phyloP scores from a whole-genome alignment of 2,329 filamentous ascomycete species.

The Aureobasidium melanogenum region DNA sequence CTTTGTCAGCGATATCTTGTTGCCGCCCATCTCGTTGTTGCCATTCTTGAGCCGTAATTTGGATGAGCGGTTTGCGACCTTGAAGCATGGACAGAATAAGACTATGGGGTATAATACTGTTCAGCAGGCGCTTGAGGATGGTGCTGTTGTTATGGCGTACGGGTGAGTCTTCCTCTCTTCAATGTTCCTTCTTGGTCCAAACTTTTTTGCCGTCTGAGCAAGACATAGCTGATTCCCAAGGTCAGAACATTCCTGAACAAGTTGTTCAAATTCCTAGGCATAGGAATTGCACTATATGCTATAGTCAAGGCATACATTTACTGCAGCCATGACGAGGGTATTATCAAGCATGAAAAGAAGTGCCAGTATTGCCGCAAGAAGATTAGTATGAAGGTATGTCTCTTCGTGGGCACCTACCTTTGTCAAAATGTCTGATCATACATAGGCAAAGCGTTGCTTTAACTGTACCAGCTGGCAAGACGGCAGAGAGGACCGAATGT shows the following conservation, averaged over 20 bases:
- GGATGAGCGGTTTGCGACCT: conserved; percentile 63
- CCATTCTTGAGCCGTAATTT: conserved; percentile 63
- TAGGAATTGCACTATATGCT: conserved; percentile 57
- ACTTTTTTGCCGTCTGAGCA: no score
- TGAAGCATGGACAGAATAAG: conserved; percentile 47
- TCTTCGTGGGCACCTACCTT: background rate
- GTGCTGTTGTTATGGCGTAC: conserved; percentile 63
- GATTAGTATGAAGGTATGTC: conserved; percentile 35
- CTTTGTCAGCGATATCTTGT: conserved; percentile 61
- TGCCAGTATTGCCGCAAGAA: conserved; percentile 59
- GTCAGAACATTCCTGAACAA: conserved; percentile 50
- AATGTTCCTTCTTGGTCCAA: background rate
- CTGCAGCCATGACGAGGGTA: conserved; percentile 51
- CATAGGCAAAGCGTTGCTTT: conserved; percentile 49
- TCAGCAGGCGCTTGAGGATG: conserved; percentile 58
- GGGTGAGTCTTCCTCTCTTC: conserved; percentile 36
- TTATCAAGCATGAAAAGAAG: conserved; percentile 62
- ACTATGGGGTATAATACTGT: conserved; percentile 60
- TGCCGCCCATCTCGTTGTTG: conserved; percentile 60
- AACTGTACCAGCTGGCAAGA: conserved; percentile 52
- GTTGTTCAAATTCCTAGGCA: conserved; percentile 54
- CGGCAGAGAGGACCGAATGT: conserved; percentile 39
- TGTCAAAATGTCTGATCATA: conserved; percentile 16
- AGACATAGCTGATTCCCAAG: background rate
- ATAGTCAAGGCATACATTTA: conserved; percentile 54